Base-by-base conservation (phyloP, 2,329 filamentous ascomycete genomes). In the Penicillium oxalicum region DNA sequence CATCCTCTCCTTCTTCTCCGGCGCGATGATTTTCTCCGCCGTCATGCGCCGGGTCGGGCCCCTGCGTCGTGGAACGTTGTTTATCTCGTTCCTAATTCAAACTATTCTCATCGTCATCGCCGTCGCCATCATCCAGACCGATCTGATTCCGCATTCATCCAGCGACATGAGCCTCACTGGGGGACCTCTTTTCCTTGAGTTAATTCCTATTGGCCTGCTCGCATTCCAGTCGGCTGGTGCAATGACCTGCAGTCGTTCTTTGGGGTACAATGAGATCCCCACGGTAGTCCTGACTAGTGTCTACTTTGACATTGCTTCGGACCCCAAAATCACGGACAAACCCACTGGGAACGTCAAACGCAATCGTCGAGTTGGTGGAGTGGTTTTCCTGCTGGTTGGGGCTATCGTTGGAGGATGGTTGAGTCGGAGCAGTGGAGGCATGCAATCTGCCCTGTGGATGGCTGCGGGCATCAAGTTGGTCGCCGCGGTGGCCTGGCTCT, bases 271-370 rank as follows among this genome's bases (percentile, higher is more conserved):
- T 41, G 72, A 74, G 56, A 68, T 75, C 36, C 72, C 72, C 11
- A 73, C 71, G 7, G 71, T 74, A 12, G 72, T 74, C 5, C 54
- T 75, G 54, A 75, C 72, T 9, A 73, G 70, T 38, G 61, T 74
- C 11, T 74, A 73, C 50, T 73, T 71, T 54, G 72, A 75, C 51
- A 67, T 74, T 40, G 69, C 69, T 2, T 68, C 69, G 4, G 72
- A 75, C 49, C 64, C 69, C 9, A 66, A 64, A 37, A 54, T 73
- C 26, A 54, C 54, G 0, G 57, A 54, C 3, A 61, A 60, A 44
- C 65, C 69, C n/a, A 61, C 57, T 12, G 54, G 63, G 37, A 74
- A 73, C 50, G 61, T 62, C 4, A 71, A 70, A 56, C 59, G 68
- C 26, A 67, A 70, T 55, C 57, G 68, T 35, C 63, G 70, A 32